A percentile compares a stretch with the other conserved stretches of the same genome.
Conservation (phyloP, 2,329 filamentous ascomycete species). For the Penicillium sumatraense region DNA sequence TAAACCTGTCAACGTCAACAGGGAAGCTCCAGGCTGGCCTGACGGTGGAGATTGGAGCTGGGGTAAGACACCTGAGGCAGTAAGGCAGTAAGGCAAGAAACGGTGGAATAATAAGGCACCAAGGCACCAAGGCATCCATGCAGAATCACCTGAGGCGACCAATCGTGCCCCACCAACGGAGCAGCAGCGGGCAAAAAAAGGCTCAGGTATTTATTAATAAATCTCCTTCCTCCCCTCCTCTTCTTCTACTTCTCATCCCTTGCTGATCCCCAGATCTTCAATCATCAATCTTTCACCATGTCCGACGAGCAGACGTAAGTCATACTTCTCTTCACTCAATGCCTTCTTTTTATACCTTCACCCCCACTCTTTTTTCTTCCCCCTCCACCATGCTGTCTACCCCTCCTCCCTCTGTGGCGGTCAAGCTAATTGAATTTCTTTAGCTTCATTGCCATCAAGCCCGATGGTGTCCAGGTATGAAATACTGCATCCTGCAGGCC, state of each 20-base stretch:
- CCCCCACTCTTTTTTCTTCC: constrained; percentile 1
- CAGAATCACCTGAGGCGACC: constrained; percentile 6
- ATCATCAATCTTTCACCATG: constrained; percentile 58
- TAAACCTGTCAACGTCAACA: constrained; percentile 13
- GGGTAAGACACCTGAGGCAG: constrained; percentile 31
- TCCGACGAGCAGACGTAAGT: constrained; percentile 88
- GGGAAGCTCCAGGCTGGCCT: constrained; percentile 40
- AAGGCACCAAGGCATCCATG: constrained; percentile 19
- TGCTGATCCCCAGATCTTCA: constrained; percentile 25
- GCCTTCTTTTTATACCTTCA: background rate
- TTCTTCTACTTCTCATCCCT: constrained; percentile 25
- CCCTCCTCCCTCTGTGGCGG: constrained; percentile 24
- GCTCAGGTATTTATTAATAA: constrained; percentile 40
- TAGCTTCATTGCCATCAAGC: constrained; percentile 99
- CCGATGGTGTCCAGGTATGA: constrained; percentile 94
- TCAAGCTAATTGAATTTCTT: constrained; percentile 39
- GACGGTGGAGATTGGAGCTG: constrained; percentile 33
- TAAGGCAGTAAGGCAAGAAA: constrained; percentile 3
- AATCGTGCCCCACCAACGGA: constrained; percentile 30
- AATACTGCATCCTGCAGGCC: background rate
- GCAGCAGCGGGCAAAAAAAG: constrained; percentile 38
- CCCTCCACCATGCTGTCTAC: constrained; percentile 1
- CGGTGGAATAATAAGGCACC: constrained; percentile 19
- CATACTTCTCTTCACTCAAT: constrained; percentile 14
- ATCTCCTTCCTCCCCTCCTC: constrained; percentile 22